These are phyloP conservation scores for Xylariomycetidae sp. DNA, from an alignment of 2,329 filamentous ascomycete species.

Conservation along the genomic window DNA sequence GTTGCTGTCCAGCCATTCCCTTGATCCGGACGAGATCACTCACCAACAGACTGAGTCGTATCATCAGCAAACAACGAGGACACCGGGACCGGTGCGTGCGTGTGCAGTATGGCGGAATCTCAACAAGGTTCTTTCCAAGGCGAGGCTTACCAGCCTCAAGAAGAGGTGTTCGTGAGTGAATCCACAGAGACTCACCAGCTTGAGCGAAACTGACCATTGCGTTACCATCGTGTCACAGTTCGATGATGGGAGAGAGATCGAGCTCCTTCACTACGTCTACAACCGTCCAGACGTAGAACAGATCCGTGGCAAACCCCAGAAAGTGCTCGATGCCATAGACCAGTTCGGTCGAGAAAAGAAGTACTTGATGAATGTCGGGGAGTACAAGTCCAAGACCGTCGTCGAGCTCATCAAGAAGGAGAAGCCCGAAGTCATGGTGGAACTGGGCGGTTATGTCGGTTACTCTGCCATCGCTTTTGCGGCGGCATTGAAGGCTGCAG, in stretches of 20 bases:
- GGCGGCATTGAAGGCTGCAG: constrained; percentile 55
- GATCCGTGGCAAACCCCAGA: constrained; percentile 57
- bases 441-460: constrained; percentile 75
- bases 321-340: constrained; percentile 64
- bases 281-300: constrained; percentile 53
- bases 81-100: not conserved
- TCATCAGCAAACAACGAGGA: not conserved
- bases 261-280: constrained; percentile 66
- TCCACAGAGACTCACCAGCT: no score
- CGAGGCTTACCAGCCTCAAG: constrained; percentile 36
- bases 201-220: not conserved
- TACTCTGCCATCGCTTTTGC: constrained; percentile 77
- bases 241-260: constrained; percentile 68
- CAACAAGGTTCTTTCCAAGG: constrained; percentile 25
- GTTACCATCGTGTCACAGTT: constrained; percentile 35
- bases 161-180: constrained; percentile 30
- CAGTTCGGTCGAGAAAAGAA: constrained; percentile 59
- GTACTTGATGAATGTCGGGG: constrained; percentile 76
- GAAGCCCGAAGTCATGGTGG: constrained; percentile 65
- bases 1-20: no score
- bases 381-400: constrained; percentile 67
- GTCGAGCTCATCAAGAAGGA: constrained; percentile 59
- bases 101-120: constrained; percentile 10
- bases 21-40: no score
- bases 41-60: no score